Evolutionary conservation across 768 basidiomycete species (phyloP).

Genomic region (Mycena crocata): DNA sequence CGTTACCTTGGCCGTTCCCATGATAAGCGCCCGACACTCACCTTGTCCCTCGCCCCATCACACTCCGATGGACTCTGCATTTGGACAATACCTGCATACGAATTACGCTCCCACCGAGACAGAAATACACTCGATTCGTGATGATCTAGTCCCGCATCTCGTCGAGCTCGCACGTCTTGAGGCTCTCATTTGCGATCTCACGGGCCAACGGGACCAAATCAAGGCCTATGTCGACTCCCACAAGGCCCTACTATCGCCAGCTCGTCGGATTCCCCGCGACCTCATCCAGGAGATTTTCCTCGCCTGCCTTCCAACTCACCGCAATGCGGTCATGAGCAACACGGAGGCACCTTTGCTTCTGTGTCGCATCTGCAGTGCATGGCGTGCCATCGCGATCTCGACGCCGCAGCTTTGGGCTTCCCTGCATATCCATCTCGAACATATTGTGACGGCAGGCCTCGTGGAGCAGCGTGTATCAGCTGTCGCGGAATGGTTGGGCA

Average conservation of each 20-base stretch:
- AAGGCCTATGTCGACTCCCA: neutral
- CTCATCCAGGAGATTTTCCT: conserved; percentile 9
- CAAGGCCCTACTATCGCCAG: neutral
- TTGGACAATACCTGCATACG: neutral
- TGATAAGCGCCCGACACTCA: no score
- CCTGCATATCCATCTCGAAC: no score
- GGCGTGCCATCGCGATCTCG: no score
- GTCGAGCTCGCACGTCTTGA: conserved; percentile 5
- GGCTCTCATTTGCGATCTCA: neutral
- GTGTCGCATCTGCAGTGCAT: no score
- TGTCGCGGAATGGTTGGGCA: no score
- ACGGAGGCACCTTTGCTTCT: no score
- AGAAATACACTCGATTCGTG: conserved; percentile 4
- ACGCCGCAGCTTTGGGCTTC: no score
- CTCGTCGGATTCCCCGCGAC: conserved; percentile 13
- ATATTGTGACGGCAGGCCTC: no score
- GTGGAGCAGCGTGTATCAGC: no score
- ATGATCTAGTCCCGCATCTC: neutral
- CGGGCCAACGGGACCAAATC: conserved; percentile 2
- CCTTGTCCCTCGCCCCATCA: no score
- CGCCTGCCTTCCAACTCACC: conserved; percentile 19
- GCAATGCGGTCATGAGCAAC: no score
- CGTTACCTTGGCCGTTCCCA: no score
- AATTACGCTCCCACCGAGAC: conserved; percentile 11
- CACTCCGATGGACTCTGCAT: conserved; percentile 5